phyloP scores from a whole-genome alignment of 257 asterid species.

The Marsdenia floribunda region DNA sequence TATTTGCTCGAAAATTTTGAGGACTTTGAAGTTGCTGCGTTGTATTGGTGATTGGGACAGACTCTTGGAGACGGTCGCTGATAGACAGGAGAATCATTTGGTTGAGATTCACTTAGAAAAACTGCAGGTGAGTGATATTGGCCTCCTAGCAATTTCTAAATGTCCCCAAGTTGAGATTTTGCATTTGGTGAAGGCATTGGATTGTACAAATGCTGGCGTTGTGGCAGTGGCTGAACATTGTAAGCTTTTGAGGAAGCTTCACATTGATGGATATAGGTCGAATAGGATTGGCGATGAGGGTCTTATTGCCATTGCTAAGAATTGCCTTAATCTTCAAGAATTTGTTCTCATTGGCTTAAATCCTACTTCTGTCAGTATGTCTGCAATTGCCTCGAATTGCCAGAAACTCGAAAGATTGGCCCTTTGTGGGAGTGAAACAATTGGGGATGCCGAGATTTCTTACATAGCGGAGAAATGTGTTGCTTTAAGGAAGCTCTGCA shows the following conservation, averaged over 20 bases:
- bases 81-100: conserved; percentile 41
- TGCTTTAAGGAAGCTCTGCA: conserved; percentile 78
- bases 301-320: conserved; percentile 58
- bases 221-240: conserved; percentile 64
- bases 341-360: conserved; percentile 82
- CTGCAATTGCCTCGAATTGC: conserved; percentile 61
- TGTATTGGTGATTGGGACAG: conserved; percentile 87
- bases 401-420: conserved; percentile 79
- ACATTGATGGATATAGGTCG: conserved; percentile 91
- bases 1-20: conserved; percentile 52
- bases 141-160: conserved; percentile 53
- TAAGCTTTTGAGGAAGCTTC: conserved; percentile 77
- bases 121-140: conserved; percentile 69
- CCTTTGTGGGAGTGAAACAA: conserved; percentile 83
- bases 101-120: conserved; percentile 75
- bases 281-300: conserved; percentile 81
- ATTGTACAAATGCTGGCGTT: conserved; percentile 66
- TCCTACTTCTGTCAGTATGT: conserved; percentile 54
- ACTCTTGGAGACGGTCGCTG: conserved; percentile 43
- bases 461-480: conserved; percentile 58
- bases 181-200: conserved; percentile 70
- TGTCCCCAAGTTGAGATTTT: conserved; percentile 58
- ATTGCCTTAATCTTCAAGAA: conserved; percentile 58
- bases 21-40: conserved; percentile 56
- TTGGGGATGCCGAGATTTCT: conserved; percentile 73